These are phyloP conservation scores for Cardiospermum halicacabum DNA, from an alignment of 345 rosid genomes.

Conservation along the genomic window DNA sequence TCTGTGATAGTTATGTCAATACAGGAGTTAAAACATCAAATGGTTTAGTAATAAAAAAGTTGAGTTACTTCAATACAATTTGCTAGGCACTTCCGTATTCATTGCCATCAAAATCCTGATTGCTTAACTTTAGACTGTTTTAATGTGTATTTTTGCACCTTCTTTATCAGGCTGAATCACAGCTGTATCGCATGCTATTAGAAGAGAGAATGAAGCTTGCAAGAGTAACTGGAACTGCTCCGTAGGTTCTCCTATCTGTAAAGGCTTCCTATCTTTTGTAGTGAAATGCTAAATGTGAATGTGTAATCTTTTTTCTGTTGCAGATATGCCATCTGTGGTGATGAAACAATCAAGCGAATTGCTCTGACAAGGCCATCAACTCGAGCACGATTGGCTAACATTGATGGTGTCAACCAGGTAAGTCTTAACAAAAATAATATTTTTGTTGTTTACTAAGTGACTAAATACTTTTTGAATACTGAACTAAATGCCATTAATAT, in stretches of 20 bases:
- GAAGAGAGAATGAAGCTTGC: constrained; percentile 46
- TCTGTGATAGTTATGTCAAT: neutral
- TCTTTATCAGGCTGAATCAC: constrained; percentile 31
- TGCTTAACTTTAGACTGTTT: neutral
- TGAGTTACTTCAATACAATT: neutral
- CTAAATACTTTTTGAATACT: neutral
- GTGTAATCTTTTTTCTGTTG: constrained; percentile 6
- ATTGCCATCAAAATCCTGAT: neutral
- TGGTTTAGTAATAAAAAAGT: neutral
- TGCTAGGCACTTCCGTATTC: neutral
- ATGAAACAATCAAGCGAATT: constrained; percentile 38
- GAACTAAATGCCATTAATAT: constrained; percentile 5
- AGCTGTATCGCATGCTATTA: constrained; percentile 36
- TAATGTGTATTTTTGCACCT: constrained; percentile 1
- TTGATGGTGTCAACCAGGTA: constrained; percentile 54
- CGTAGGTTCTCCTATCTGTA: constrained; percentile 28
- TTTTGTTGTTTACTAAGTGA: neutral
- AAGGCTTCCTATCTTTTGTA: constrained; percentile 9
- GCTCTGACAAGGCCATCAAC: constrained; percentile 41
- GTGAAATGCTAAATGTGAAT: neutral
- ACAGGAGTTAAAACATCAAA: neutral
- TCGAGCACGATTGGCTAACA: constrained; percentile 44
- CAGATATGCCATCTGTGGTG: constrained; percentile 47
- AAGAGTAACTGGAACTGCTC: constrained; percentile 45
- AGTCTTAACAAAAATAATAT: neutral